phyloP scores from a whole-genome alignment of 2,329 filamentous ascomycete genomes.

The Phoma herbarum region DNA sequence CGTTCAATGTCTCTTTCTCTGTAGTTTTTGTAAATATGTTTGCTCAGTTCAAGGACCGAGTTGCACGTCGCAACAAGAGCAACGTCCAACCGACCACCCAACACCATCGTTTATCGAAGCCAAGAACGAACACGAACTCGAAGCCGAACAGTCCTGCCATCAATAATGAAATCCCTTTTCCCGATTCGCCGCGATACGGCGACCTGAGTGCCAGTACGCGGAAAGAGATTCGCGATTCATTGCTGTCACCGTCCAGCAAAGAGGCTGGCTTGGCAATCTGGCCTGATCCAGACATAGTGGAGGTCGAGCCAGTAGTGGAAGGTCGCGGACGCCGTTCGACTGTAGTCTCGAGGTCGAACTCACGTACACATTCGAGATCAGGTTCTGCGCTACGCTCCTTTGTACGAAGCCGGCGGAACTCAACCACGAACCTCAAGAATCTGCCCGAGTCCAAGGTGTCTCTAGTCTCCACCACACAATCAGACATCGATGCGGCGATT shows the following conservation, averaged over 20 bases:
- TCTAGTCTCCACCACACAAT: constrained; percentile 41
- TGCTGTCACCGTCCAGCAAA: constrained; percentile 40
- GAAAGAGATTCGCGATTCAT: constrained; percentile 41
- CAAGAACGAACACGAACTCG: constrained; percentile 49
- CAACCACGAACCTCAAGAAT: constrained; percentile 34
- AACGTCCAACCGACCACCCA: constrained; percentile 40
- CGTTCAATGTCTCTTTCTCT: constrained; percentile 27
- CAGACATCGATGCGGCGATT: constrained; percentile 58
- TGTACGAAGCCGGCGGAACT: constrained; percentile 19
- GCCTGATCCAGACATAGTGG: constrained; percentile 30
- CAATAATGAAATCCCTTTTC: constrained; percentile 33
- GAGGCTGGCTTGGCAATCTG: constrained; percentile 31
- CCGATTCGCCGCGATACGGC: constrained; percentile 31
- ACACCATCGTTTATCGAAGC: constrained; percentile 46
- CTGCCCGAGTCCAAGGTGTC: constrained; percentile 43
- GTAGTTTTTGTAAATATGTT: constrained; percentile 27
- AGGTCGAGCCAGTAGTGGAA: constrained; percentile 33
- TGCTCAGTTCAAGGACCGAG: constrained; percentile 30
- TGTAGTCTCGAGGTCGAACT: constrained; percentile 40
- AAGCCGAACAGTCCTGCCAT: constrained; percentile 23
- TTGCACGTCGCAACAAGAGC: constrained; percentile 30
- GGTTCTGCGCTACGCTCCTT: constrained; percentile 39
- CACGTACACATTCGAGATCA: constrained; percentile 33
- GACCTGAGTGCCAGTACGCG: constrained; percentile 40
- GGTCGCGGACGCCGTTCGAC: constrained; percentile 39